Conservation (phyloP, 2,329 filamentous ascomycete species). For the Colletotrichum brevisporum region DNA sequence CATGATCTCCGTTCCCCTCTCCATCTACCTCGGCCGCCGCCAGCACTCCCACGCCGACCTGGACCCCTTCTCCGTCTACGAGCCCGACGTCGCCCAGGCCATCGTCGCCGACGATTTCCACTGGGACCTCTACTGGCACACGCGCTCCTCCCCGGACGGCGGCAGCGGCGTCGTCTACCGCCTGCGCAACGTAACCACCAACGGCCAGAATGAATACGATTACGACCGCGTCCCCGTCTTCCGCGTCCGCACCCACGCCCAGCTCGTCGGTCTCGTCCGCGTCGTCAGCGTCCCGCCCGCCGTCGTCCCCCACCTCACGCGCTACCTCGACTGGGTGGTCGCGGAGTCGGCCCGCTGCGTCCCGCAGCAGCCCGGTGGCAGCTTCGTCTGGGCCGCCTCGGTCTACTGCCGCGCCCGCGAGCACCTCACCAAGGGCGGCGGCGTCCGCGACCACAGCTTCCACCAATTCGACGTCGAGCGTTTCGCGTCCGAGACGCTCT, state of each 20-base stretch:
- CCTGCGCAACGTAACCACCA: constrained; percentile 15
- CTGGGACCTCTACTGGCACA: constrained; percentile 55
- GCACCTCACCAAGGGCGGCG: constrained; percentile 44
- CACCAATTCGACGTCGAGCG: constrained; percentile 46
- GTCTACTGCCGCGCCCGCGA: constrained; percentile 47
- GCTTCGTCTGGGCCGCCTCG: constrained; percentile 49
- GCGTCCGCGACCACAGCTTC: constrained; percentile 28
- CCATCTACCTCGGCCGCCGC: constrained; percentile 26
- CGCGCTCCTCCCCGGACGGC: constrained; percentile 43
- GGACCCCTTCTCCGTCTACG: constrained; percentile 37
- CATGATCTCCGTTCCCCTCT: constrained; percentile 38
- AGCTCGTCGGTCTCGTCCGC: constrained; percentile 50
- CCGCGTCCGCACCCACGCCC: constrained; percentile 34
- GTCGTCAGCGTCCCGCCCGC: constrained; percentile 45
- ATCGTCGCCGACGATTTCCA: constrained; percentile 48
- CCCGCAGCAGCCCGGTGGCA: constrained; percentile 40
- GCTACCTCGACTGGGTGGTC: constrained; percentile 52
- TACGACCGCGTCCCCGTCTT: constrained; percentile 27
- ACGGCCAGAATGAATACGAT: background rate
- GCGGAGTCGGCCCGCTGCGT: constrained; percentile 41
- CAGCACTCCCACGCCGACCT: constrained; percentile 24
- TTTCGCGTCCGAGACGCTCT: constrained; percentile 48
- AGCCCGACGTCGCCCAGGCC: constrained; percentile 42
- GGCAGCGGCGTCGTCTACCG: constrained; percentile 32
- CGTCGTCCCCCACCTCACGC: constrained; percentile 43